Conservation (phyloP, 164 flowering plant genomes). For the Echeveria elegans region DNA sequence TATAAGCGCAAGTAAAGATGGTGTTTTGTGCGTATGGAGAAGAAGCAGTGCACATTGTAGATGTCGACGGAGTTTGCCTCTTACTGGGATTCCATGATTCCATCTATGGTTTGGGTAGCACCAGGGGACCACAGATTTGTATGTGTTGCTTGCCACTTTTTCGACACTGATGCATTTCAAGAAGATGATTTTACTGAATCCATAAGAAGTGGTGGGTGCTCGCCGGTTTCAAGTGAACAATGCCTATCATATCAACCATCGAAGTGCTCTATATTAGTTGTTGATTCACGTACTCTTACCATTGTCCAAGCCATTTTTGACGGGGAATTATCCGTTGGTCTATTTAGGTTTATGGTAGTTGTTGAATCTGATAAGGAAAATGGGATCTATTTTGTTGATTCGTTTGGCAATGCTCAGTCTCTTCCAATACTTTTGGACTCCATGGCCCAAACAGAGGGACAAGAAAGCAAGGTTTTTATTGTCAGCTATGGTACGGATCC, state of each 20-base stretch:
- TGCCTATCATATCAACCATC: slow-evolving; percentile 31
- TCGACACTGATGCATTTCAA: slow-evolving; percentile 22
- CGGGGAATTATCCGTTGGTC: slow-evolving; percentile 59
- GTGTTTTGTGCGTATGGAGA: slow-evolving; percentile 92
- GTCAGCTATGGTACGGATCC: slow-evolving; percentile 23
- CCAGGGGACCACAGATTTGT: slow-evolving; percentile 65
- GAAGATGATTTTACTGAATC: slow-evolving; percentile 25
- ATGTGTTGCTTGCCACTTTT: slow-evolving; percentile 55
- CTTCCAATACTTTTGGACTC: slow-evolving; percentile 41
- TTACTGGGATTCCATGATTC: slow-evolving; percentile 86
- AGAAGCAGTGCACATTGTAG: slow-evolving; percentile 82
- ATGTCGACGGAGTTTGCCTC: slow-evolving; percentile 73
- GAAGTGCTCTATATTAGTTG: slow-evolving; percentile 61
- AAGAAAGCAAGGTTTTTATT: slow-evolving; percentile 20
- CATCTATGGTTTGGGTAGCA: slow-evolving; percentile 44
- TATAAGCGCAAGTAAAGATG: slow-evolving; percentile 83
- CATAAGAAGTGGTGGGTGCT: slow-evolving; percentile 23
- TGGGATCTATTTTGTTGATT: slow-evolving; percentile 43
- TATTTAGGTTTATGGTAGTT: slow-evolving; percentile 54
- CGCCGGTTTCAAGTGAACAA: slow-evolving; percentile 14
- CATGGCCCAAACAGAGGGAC: slow-evolving; percentile 26
- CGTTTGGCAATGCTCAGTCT: slow-evolving; percentile 42
- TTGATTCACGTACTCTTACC: slow-evolving; percentile 73
- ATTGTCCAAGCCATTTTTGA: slow-evolving; percentile 68
- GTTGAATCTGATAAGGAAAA: slow-evolving; percentile 32